Conservation (phyloP, 2,329 filamentous ascomycete species). For the Fusarium paranaense region DNA sequence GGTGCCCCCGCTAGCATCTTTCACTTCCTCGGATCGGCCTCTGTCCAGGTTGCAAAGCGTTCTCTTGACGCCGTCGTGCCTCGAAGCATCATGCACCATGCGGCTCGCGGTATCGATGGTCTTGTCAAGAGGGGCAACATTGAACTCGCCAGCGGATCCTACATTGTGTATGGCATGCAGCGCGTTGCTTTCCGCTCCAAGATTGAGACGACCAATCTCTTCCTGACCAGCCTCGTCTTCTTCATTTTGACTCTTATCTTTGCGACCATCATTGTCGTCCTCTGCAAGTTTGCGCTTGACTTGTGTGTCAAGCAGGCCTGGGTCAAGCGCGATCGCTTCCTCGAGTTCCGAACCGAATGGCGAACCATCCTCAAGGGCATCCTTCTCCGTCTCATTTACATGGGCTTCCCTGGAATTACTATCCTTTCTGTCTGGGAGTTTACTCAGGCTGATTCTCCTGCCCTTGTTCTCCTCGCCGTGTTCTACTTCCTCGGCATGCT, state of each 20-base stretch:
- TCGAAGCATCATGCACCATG: conserved; percentile 53
- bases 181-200: conserved; percentile 88
- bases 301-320: conserved; percentile 76
- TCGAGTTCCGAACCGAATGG: conserved; percentile 95
- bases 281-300: conserved; percentile 86
- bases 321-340: conserved; percentile 87
- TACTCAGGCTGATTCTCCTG: conserved; percentile 84
- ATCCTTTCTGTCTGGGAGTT: conserved; percentile 95
- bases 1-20: conserved; percentile 85
- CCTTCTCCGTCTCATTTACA: conserved; percentile 87
- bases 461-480: conserved; percentile 85
- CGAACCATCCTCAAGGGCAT: conserved; percentile 92
- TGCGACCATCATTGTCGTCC: conserved; percentile 76
- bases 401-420: conserved; percentile 90
- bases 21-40: conserved; percentile 77
- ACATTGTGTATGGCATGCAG: conserved; percentile 82
- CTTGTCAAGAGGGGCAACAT: conserved; percentile 68
- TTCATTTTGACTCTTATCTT: conserved; percentile 85
- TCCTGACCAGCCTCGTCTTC: conserved; percentile 90
- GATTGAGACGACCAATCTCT: conserved; percentile 92
- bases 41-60: conserved; percentile 82
- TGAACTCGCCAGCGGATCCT: conserved; percentile 65
- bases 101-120: conserved; percentile 63
- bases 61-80: conserved; percentile 52
- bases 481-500: conserved; percentile 88